Percentiles rank a stretch among this genome's conserved stretches.
Conservation (phyloP, 495 filamentous ascomycete species). For the Aspergillus sclerotioniger region DNA sequence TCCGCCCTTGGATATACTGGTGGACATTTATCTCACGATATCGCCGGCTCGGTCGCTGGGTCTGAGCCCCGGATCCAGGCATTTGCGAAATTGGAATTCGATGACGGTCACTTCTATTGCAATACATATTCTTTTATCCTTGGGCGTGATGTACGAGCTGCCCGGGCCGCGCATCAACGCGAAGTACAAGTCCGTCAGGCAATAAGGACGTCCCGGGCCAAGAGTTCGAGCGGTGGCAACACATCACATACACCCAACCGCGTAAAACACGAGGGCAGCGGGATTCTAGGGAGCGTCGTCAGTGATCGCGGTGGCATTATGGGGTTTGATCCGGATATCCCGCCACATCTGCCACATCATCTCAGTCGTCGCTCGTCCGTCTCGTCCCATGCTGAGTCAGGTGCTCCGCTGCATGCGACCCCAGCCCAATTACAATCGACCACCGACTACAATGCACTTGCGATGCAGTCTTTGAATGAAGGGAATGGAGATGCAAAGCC, state of each 20-base stretch:
- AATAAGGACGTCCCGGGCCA: slow-evolving; percentile 40
- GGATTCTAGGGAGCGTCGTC: slow-evolving; percentile 50
- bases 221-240: slow-evolving; percentile 49
- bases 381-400: slow-evolving; percentile 40
- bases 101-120: slow-evolving; percentile 71
- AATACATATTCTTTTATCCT: slow-evolving; percentile 64
- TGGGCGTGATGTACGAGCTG: slow-evolving; percentile 61
- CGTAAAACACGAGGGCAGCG: slow-evolving; percentile 47
- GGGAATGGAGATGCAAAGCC: slow-evolving; percentile 37
- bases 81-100: slow-evolving; percentile 69
- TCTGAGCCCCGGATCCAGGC: slow-evolving; percentile 55
- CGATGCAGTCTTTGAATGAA: slow-evolving; percentile 46
- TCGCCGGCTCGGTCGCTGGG: slow-evolving; percentile 36
- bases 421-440: slow-evolving; percentile 43
- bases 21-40: slow-evolving; percentile 26
- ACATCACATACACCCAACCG: slow-evolving; percentile 46
- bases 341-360: slow-evolving; percentile 38
- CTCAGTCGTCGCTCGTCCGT: slow-evolving; percentile 52
- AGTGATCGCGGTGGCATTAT: slow-evolving; percentile 61
- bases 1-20: slow-evolving; percentile 38
- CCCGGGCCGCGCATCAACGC: slow-evolving; percentile 49
- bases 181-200: slow-evolving; percentile 45
- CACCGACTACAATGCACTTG: slow-evolving; percentile 48
- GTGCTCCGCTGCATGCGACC: slow-evolving; percentile 39
- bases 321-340: slow-evolving; percentile 52